A percentile compares a stretch with the other conserved stretches of the same genome.
These are phyloP conservation scores for Lyophyllum shimeji DNA, from an alignment of 768 basidiomycete species.

Conservation along the genomic window DNA sequence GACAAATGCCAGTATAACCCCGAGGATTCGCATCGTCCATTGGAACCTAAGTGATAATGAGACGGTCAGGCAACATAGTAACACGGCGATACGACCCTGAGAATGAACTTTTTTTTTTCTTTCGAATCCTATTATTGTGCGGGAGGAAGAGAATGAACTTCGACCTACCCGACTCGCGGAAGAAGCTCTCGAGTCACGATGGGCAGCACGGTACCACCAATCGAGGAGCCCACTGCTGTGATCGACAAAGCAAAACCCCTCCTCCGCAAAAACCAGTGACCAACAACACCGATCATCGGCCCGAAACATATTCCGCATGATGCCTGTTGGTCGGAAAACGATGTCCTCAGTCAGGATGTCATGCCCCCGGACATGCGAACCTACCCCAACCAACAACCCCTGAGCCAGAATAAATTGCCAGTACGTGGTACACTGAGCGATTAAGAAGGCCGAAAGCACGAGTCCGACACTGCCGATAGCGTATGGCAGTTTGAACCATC, in stretches of 20 bases:
- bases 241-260: conserved; percentile 56
- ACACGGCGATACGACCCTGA: neutral
- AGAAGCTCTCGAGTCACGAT: conserved; percentile 55
- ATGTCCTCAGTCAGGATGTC: neutral
- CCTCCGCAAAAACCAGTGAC: conserved; percentile 65
- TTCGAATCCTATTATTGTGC: too few relatives aligned
- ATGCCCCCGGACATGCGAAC: conserved; percentile 16
- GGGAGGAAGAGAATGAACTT: too few relatives aligned
- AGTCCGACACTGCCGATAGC: conserved; percentile 42
- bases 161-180: conserved; percentile 48
- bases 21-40: conserved; percentile 70
- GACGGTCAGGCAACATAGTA: neutral
- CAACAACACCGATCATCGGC: conserved; percentile 46
- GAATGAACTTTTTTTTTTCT: too few relatives aligned
- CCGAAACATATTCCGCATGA: conserved; percentile 39
- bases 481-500: conserved; percentile 51
- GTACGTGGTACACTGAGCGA: conserved; percentile 57
- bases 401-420: conserved; percentile 71
- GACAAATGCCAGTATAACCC: conserved; percentile 49
- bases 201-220: conserved; percentile 66
- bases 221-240: conserved; percentile 52
- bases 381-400: conserved; percentile 56
- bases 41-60: conserved; percentile 43
- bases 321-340: neutral
- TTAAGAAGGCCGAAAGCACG: conserved; percentile 48